Base-by-base conservation (phyloP, 2,329 filamentous ascomycete species). In the Monosporascus ibericus region DNA sequence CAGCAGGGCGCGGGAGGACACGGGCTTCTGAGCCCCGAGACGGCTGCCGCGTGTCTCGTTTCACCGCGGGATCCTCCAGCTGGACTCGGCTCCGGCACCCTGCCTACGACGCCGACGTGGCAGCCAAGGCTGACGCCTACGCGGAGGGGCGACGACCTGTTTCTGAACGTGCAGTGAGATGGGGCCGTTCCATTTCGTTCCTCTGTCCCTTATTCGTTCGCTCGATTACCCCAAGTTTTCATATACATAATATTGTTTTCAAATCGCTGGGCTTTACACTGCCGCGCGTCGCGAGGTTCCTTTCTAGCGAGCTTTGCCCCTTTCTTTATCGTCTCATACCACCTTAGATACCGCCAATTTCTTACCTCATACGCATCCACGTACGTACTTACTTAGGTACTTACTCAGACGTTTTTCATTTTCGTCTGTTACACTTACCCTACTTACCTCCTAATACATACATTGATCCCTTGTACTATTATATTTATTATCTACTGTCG, bases 61-160 rank as follows among this genome's bases (percentile, higher is more conserved):
- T 62, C 63, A 3, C 56, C 62, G 8, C 58, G 50, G 46, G 54
- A 54, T 20, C 17, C 17, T 20, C 17, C 40, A 27, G 30, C 30
- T 2, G 30, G 30, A 34, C 30, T 11, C 11, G 9, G 30, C 30
- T 60, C 54, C 7, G 60, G 61, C 18, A 57, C 56, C 25, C 61
- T 75, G 42, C 76, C 77, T 1, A 67, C 66, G 37, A 79, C 77
- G 38, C 82, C 82, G 0, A 75, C 76, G 1, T 86, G 84, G 82
- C 73, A 83, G 58, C 85, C 85, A 3, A 79, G 77, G 58, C 62
- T 89, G 60, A 89, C 86, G 46, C 86, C 86, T 3, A 84, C 82
- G 52, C 72, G 84, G 55, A 75, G 82, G 48, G 86, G 86, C 0
- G 81, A 85, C 25, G 84, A 88, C 63, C 63, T 89, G 54, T 85